Evolutionary conservation across 192 early-diverging fungal genomes (phyloP), one percentile per base, ranked within the genome.

Genomic region (Glomus cerebriforme): DNA sequence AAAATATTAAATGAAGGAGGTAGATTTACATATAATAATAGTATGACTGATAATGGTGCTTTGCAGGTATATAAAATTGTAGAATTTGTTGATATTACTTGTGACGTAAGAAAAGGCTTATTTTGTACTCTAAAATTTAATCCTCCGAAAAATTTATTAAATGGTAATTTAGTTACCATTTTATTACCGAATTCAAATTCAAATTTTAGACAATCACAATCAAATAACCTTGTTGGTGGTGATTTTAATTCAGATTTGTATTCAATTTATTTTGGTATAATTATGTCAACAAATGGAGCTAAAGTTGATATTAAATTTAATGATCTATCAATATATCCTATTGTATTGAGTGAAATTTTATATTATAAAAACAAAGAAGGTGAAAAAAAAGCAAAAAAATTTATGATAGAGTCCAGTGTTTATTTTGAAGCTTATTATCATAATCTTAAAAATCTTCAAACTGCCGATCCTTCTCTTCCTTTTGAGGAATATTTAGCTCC

Each of bases 91-190:
- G 82, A 81, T 2, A 80, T 87, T 65, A 73, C 24, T 26, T 64
- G 70, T 35, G 71, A 63, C 22, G 81, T 72, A 27, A 45, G 81
- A 7, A 22, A 65, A 2, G 80, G 67, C 0, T 81, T 83, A 5
- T 72, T 69, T 4, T 70, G 80, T 29, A 35, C 75, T 7, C 64
- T 86, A 12, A 29, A 39, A 5, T 86, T 86, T 39, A 59, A 62
- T 31, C 83, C 79, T 26, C 68, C 74, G 0, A 81, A 77, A 59
- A 83, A 82, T 15, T 71, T 90, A 27, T 84, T 84, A 79, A 73
- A 77, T 43, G 87, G 87, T 5, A 81, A 82, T 32, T 76, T 90
- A 15, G 73, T 89, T 19, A 86, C 86, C 43, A 32, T 88, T 6
- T 66, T 79, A 4, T 73, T 82, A 49, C 81, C n/a, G n/a, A n/a